Percentiles rank a stretch among this genome's conserved stretches.
These are phyloP conservation scores for Filobasidium wieringae DNA, from an alignment of 768 basidiomycete species.

Conservation along the genomic window DNA sequence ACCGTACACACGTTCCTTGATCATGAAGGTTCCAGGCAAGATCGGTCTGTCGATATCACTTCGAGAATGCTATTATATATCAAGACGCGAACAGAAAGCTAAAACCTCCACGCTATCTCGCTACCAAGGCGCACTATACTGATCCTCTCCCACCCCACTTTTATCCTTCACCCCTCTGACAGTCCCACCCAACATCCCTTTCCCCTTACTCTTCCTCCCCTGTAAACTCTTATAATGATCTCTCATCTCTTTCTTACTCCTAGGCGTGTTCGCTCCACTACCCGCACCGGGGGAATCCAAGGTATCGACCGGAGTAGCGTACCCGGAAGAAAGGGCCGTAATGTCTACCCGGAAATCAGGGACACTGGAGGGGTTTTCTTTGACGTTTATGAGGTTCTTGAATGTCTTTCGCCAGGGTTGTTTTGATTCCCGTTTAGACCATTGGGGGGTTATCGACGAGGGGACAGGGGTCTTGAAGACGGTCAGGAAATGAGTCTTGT, in stretches of 20 bases:
- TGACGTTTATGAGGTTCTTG: slow-evolving; percentile 23
- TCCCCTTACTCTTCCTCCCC: slow-evolving; percentile 65
- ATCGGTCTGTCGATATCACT: no score
- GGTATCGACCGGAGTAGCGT: slow-evolving; percentile 21
- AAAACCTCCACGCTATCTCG: no score
- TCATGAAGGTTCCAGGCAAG: no score
- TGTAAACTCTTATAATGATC: slow-evolving; percentile 83
- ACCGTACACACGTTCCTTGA: no score
- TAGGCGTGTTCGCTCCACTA: slow-evolving; percentile 44
- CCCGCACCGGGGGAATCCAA: not conserved
- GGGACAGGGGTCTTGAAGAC: slow-evolving; percentile 26
- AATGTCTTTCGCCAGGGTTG: slow-evolving; percentile 62
- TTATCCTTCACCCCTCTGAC: slow-evolving; percentile 53
- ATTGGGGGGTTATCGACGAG: slow-evolving; percentile 45
- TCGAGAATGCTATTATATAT: no score
- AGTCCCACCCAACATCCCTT: slow-evolving; percentile 55
- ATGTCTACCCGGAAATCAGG: slow-evolving; percentile 23
- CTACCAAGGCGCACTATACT: slow-evolving; percentile 35
- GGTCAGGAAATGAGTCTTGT: slow-evolving; percentile 31
- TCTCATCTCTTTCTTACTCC: slow-evolving; percentile 73
- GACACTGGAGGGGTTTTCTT: slow-evolving; percentile 23
- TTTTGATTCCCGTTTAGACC: slow-evolving; percentile 89
- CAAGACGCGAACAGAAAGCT: no score
- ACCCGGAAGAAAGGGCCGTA: slow-evolving; percentile 17
- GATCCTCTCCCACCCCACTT: slow-evolving; percentile 55